Evolutionary conservation across 257 asterid genomes (phyloP).

Genomic region (Forsythia suspensa): DNA sequence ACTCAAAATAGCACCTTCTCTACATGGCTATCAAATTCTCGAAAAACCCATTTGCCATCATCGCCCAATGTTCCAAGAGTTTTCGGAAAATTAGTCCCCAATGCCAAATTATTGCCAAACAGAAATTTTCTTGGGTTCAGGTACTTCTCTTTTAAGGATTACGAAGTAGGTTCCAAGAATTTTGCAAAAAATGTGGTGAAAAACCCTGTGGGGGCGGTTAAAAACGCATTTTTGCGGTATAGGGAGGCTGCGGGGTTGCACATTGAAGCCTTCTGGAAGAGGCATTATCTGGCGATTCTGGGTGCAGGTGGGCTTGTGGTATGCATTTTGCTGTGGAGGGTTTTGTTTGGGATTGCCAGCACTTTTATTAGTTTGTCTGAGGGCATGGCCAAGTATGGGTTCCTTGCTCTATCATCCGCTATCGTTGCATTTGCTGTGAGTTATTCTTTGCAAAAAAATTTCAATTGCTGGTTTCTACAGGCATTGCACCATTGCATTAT

Average conservation of each 20-base stretch:
- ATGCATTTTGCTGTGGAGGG: conserved; percentile 89
- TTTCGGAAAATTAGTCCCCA: conserved; percentile 27
- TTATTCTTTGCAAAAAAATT: background rate
- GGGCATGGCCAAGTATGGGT: background rate
- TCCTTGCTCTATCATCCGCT: background rate
- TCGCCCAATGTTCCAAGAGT: conserved; percentile 32
- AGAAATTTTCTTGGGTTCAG: conserved; percentile 53
- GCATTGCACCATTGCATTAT: background rate
- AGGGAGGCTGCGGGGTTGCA: conserved; percentile 76
- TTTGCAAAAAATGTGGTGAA: conserved; percentile 39
- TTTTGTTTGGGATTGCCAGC: conserved; percentile 39
- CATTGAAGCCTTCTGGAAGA: conserved; percentile 92
- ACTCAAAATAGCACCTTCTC: conserved; percentile 33
- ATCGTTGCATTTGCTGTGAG: background rate
- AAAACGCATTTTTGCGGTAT: conserved; percentile 46
- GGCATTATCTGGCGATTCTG: conserved; percentile 63
- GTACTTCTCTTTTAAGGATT: conserved; percentile 45
- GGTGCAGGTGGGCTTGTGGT: conserved; percentile 86
- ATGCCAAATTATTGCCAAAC: conserved; percentile 14
- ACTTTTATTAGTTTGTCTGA: background rate
- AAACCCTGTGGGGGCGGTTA: conserved; percentile 46
- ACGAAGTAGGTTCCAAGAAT: conserved; percentile 41
- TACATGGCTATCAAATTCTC: conserved; percentile 44
- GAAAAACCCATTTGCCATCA: conserved; percentile 43
- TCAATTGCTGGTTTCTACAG: too few species aligned